phyloP scores from a whole-genome alignment of 352 stramenopile species.

The Phytophthora cactorum region DNA sequence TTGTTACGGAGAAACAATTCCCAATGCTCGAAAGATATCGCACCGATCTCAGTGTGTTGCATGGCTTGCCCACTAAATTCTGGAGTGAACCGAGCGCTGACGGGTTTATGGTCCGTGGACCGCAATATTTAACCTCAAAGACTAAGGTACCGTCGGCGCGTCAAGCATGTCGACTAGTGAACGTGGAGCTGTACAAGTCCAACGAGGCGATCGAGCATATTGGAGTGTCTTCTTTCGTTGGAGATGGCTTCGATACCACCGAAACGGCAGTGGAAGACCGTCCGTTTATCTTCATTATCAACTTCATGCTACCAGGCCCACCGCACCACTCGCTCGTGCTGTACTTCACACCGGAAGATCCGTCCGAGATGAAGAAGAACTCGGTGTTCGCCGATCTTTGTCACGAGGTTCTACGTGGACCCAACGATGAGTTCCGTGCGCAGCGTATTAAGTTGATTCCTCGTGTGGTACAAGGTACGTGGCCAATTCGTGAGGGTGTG shows the following conservation, averaged over 20 bases:
- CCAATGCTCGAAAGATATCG: conserved; percentile 66
- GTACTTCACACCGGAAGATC: conserved; percentile 80
- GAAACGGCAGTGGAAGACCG: conserved; percentile 32
- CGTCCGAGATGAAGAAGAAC: conserved; percentile 63
- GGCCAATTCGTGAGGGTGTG: conserved; percentile 86
- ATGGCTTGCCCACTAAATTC: conserved; percentile 72
- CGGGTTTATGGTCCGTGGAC: conserved; percentile 70
- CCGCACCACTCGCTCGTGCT: conserved; percentile 75
- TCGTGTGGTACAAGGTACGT: conserved; percentile 89
- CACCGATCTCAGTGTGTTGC: conserved; percentile 61
- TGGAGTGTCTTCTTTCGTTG: conserved; percentile 72
- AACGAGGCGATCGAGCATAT: conserved; percentile 66
- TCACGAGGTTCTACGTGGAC: conserved; percentile 65
- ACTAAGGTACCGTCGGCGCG: conserved; percentile 64
- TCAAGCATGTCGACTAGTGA: conserved; percentile 70
- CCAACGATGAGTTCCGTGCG: conserved; percentile 70
- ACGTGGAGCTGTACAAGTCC: conserved; percentile 71
- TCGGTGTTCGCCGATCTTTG: conserved; percentile 76
- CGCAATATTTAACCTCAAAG: conserved; percentile 67
- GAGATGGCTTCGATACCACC: conserved; percentile 38
- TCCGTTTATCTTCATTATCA: conserved; percentile 78
- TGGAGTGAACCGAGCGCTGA: conserved; percentile 80
- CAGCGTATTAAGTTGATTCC: conserved; percentile 92
- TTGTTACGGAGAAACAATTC: conserved; percentile 68
- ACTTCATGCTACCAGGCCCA: conserved; percentile 81